Percentiles rank a stretch among this genome's conserved stretches.
Evolutionary conservation across 2,329 filamentous ascomycete species (phyloP).

Genomic region (Aspergillus tubingensis): DNA sequence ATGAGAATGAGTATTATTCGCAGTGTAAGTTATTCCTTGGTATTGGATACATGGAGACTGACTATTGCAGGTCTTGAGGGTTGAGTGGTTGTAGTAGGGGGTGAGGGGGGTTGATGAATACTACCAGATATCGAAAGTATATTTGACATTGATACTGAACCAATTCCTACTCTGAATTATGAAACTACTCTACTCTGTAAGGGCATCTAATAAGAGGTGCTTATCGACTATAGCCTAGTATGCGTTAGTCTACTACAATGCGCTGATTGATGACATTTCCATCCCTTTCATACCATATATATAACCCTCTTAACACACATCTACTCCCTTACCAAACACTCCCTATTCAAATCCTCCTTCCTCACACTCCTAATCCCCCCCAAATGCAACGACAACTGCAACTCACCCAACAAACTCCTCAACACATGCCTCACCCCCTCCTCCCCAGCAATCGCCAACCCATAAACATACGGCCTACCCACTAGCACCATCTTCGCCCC

Average conservation of each 20-base stretch:
- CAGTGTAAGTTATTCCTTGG: constrained; percentile 13
- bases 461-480: constrained; percentile 57
- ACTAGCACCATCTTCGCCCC: constrained; percentile 58
- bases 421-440: constrained; percentile 56
- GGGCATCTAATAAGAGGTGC: not conserved
- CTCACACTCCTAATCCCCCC: constrained; percentile 13
- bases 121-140: too few species aligned
- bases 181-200: not conserved
- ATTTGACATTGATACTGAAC: too few species aligned
- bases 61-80: not conserved
- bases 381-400: constrained; percentile 28
- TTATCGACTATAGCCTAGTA: too few species aligned
- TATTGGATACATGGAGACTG: not conserved
- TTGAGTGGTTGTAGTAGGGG: not conserved
- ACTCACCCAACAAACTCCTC: constrained; percentile 28
- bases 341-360: constrained; percentile 17
- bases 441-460: constrained; percentile 56
- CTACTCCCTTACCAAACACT: not conserved
- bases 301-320: not conserved
- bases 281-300: too few species aligned
- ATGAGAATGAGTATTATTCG: constrained; percentile 19
- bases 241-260: too few species aligned
- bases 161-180: too few species aligned
- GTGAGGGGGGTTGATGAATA: not conserved
- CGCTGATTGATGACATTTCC: too few species aligned